Conservation (phyloP, 495 filamentous ascomycete species). For the Opeltia flavorubescens region DNA sequence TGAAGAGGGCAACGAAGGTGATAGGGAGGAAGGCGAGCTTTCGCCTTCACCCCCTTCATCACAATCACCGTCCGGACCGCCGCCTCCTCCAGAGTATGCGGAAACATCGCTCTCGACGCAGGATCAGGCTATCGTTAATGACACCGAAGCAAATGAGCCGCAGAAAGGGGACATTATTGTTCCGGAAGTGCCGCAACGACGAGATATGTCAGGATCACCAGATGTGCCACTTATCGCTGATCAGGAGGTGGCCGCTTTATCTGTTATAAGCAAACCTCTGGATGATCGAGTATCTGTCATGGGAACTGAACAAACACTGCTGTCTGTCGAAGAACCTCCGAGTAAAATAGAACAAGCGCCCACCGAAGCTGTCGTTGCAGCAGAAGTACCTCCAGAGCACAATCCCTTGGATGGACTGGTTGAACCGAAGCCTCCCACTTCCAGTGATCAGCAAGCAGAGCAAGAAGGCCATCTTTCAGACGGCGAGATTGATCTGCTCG, state of each 20-base stretch:
- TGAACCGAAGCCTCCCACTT: background rate
- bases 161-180: conserved; percentile 12
- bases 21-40: conserved; percentile 16
- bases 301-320: background rate
- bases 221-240: conserved; percentile 9
- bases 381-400: conserved; percentile 7
- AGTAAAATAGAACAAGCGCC: background rate
- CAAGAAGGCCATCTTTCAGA: conserved; percentile 16
- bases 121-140: too few relatives aligned
- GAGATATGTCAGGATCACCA: conserved; percentile 12
- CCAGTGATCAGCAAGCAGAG: background rate
- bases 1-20: conserved; percentile 33
- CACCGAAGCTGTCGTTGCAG: background rate
- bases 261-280: background rate
- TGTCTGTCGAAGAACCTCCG: background rate
- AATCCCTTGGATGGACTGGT: conserved; percentile 11
- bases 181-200: background rate
- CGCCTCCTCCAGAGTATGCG: background rate
- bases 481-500: conserved; percentile 26
- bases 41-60: conserved; percentile 12
- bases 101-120: background rate
- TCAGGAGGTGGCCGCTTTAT: conserved; percentile 1
- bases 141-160: conserved; percentile 4
- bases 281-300: background rate
- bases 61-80: background rate